Evolutionary conservation across 1,139 yeast genomes (phyloP).

Genomic region (Candida tetrigidarum): DNA sequence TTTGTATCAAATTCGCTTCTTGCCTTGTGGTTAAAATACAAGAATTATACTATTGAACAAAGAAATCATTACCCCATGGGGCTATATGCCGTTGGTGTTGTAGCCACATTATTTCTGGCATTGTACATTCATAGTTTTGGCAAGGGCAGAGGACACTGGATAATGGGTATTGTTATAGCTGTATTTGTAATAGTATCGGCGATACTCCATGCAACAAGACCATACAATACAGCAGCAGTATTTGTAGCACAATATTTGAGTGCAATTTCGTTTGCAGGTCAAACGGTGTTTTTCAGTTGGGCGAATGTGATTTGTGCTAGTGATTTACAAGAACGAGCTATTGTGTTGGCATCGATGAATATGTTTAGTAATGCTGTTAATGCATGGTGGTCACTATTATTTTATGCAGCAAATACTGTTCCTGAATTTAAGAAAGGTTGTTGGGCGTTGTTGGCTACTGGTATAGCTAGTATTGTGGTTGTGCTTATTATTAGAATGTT

Average conservation of each 20-base stretch:
- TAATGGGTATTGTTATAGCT: slow-evolving; percentile 39
- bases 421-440: slow-evolving; percentile 57
- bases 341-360: slow-evolving; percentile 64
- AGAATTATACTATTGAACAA: slow-evolving; percentile 46
- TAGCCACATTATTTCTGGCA: slow-evolving; percentile 50
- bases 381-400: slow-evolving; percentile 65
- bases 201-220: slow-evolving; percentile 28
- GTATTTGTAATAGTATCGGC: slow-evolving; percentile 45
- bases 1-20: slow-evolving; percentile 56
- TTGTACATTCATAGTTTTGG: slow-evolving; percentile 52
- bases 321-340: slow-evolving; percentile 60
- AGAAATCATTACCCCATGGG: slow-evolving; percentile 64
- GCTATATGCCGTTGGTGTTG: slow-evolving; percentile 55
- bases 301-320: slow-evolving; percentile 57
- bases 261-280: slow-evolving; percentile 60
- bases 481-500: slow-evolving; percentile 29
- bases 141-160: slow-evolving; percentile 53
- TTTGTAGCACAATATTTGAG: slow-evolving; percentile 59
- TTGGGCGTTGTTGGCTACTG: slow-evolving; percentile 60
- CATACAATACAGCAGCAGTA: slow-evolving; percentile 23
- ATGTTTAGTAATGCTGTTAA: slow-evolving; percentile 65
- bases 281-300: slow-evolving; percentile 63
- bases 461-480: slow-evolving; percentile 29
- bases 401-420: slow-evolving; percentile 53
- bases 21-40: slow-evolving; percentile 53